A percentile compares a stretch with the other conserved stretches of the same genome.
These are phyloP conservation scores for Tubosaeta sp. DNA, from an alignment of 768 basidiomycete genomes.

Conservation along the genomic window DNA sequence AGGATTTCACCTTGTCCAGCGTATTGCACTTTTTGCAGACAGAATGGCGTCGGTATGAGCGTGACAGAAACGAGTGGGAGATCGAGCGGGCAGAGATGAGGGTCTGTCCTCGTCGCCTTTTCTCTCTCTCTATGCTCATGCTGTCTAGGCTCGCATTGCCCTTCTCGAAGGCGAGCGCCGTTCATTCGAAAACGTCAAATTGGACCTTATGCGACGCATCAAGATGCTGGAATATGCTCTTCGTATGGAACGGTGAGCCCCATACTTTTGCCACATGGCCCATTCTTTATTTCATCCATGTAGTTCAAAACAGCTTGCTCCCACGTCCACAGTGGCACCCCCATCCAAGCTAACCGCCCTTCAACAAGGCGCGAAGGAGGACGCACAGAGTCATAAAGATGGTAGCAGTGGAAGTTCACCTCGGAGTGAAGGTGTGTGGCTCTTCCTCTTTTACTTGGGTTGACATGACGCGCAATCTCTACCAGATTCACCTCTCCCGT, in stretches of 20 bases:
- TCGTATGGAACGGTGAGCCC: slow-evolving; percentile 84
- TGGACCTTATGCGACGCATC: slow-evolving; percentile 92
- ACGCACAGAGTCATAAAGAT: slow-evolving; percentile 67
- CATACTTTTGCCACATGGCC: slow-evolving; percentile 1
- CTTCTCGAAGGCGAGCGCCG: slow-evolving; percentile 95
- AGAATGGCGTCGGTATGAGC: slow-evolving; percentile 96
- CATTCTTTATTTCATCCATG: slow-evolving; percentile 3
- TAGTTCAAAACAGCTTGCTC: slow-evolving; percentile 76
- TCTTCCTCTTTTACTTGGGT: neutral
- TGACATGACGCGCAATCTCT: slow-evolving; percentile 5
- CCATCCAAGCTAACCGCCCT: slow-evolving; percentile 63
- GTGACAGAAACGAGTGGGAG: slow-evolving; percentile 99
- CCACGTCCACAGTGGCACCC: slow-evolving; percentile 51
- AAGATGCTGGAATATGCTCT: slow-evolving; percentile 99
- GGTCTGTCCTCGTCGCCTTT: slow-evolving; percentile 42
- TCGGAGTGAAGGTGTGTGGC: slow-evolving; percentile 67
- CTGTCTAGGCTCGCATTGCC: slow-evolving; percentile 84
- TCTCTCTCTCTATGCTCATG: slow-evolving; percentile 13
- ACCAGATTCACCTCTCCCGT: slow-evolving; percentile 67
- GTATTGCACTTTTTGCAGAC: slow-evolving; percentile 97
- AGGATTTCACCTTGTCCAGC: slow-evolving; percentile 89
- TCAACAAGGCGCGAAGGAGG: slow-evolving; percentile 67
- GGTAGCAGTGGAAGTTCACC: slow-evolving; percentile 82
- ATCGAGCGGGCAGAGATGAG: slow-evolving; percentile 99
- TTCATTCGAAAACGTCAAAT: slow-evolving; percentile 94